These are phyloP conservation scores for Phylloporus sp. DNA, from an alignment of 768 basidiomycete genomes.

Conservation along the genomic window DNA sequence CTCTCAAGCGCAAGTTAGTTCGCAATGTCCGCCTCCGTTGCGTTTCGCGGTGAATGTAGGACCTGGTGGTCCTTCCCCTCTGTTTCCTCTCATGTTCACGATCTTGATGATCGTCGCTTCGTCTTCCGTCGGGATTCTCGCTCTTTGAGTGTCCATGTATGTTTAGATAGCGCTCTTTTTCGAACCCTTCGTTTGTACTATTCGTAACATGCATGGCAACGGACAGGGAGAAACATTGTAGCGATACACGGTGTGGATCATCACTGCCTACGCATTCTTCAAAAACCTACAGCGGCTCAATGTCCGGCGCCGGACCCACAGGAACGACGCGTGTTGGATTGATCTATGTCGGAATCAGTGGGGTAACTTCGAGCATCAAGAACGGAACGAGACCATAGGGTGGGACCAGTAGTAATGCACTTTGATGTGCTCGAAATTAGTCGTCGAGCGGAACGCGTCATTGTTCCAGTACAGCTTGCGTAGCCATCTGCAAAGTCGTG, in stretches of 20 bases:
- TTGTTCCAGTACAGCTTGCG: constrained; percentile 89
- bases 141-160: constrained; percentile 17
- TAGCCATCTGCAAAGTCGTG: constrained; percentile 67
- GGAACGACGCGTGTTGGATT: constrained; percentile 78
- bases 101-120: constrained; percentile 24
- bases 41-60: constrained; percentile 5
- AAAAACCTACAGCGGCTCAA: constrained; percentile 50
- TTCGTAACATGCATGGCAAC: neutral
- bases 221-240: constrained; percentile 3
- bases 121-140: constrained; percentile 22
- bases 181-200: neutral
- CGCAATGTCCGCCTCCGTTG: constrained; percentile 19
- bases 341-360: constrained; percentile 42
- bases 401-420: constrained; percentile 38
- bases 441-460: constrained; percentile 79
- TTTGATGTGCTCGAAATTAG: constrained; percentile 79
- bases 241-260: neutral
- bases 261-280: neutral
- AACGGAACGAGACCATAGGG: constrained; percentile 13
- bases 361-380: neutral
- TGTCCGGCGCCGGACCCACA: constrained; percentile 63
- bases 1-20: constrained; percentile 19
- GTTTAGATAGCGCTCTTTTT: neutral
- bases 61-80: constrained; percentile 8
- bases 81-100: constrained; percentile 17